These are phyloP conservation scores for Epithele typhae DNA, from an alignment of 768 basidiomycete species.

Conservation along the genomic window DNA sequence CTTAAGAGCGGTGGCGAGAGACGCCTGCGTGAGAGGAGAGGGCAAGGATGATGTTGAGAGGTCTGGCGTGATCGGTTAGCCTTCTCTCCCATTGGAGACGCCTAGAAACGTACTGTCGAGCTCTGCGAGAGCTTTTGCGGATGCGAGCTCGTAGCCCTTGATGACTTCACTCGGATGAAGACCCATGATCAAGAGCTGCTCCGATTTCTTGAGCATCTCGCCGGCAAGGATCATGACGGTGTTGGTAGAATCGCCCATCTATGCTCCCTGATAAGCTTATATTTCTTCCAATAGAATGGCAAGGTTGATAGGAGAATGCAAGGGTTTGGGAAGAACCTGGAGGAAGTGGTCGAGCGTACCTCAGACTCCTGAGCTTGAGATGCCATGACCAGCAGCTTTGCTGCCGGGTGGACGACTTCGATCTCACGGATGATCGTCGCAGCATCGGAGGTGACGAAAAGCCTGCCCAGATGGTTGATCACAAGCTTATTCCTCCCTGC, in stretches of 20 bases:
- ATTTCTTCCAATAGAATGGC: too few species aligned
- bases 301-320: too few species aligned
- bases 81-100: too few species aligned
- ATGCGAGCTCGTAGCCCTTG: constrained; percentile 92
- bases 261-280: too few species aligned
- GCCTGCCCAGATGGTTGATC: constrained; percentile 93
- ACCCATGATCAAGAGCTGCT: constrained; percentile 91
- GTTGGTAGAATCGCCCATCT: constrained; percentile 98
- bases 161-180: constrained; percentile 95
- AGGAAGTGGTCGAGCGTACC: constrained; percentile 51
- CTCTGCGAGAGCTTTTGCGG: constrained; percentile 76
- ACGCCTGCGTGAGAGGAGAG: constrained; percentile 62
- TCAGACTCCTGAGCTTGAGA: constrained; percentile 95
- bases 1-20: constrained; percentile 73
- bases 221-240: constrained; percentile 93
- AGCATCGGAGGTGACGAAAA: constrained; percentile 98
- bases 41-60: constrained; percentile 69
- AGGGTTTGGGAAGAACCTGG: too few species aligned
- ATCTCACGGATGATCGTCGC: constrained; percentile 98
- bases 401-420: constrained; percentile 97
- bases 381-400: constrained; percentile 98
- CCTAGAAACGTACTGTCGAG: constrained; percentile 73
- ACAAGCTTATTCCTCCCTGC: constrained; percentile 94
- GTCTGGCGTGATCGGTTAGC: too few species aligned
- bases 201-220: constrained; percentile 90